Evolutionary conservation across 1,284 basidiomycete genomes (phyloP).

Genomic region (Apiotrichum laibachii): DNA sequence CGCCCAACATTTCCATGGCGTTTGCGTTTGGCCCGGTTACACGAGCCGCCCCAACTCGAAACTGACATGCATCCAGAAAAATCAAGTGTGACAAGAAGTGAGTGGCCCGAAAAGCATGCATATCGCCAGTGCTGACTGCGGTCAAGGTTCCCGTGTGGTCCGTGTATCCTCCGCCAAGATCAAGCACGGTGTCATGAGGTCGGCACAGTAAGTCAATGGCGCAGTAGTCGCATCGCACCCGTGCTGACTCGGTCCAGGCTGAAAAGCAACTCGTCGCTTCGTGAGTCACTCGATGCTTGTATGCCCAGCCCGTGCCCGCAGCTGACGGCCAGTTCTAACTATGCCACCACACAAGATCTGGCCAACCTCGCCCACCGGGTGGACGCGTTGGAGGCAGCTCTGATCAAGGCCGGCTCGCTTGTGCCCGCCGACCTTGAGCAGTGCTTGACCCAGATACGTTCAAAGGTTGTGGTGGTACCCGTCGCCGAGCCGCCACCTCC

Average conservation of each 20-base stretch:
- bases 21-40: background rate
- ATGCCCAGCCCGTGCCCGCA: too few relatives aligned
- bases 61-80: conserved; percentile 30
- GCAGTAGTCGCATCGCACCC: too few relatives aligned
- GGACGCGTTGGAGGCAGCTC: conserved; percentile 47
- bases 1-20: background rate
- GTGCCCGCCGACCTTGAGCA: conserved; percentile 46
- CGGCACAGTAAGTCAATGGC: conserved; percentile 38
- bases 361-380: conserved; percentile 48
- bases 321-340: conserved; percentile 31
- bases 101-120: conserved; percentile 26
- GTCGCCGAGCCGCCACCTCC: background rate
- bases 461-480: conserved; percentile 6
- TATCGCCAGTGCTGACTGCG: conserved; percentile 9
- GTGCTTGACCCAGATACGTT: conserved; percentile 29
- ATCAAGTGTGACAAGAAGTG: conserved; percentile 53
- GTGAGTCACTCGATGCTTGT: conserved; percentile 19
- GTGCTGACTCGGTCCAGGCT: conserved; percentile 26
- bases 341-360: conserved; percentile 47
- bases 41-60: background rate
- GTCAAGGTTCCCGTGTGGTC: conserved; percentile 26
- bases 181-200: conserved; percentile 51
- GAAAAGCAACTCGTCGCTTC: conserved; percentile 43
- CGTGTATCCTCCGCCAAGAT: conserved; percentile 49
- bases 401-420: conserved; percentile 45